phyloP scores from a whole-genome alignment of 768 basidiomycete genomes.

The Pleurotus citrinopileatus region DNA sequence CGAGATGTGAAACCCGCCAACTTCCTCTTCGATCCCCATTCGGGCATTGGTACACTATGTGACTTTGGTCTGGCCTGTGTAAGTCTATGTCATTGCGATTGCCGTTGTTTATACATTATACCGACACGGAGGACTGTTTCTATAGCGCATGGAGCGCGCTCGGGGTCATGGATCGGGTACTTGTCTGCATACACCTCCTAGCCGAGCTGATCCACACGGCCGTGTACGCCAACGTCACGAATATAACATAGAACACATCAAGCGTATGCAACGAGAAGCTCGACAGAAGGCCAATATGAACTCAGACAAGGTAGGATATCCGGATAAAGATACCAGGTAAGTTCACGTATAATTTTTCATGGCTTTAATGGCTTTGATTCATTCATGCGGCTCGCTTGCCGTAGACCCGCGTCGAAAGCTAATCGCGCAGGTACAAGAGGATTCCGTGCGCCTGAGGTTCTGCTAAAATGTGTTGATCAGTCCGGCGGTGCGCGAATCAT shows the following conservation, averaged over 20 bases:
- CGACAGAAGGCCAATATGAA: conserved; percentile 48
- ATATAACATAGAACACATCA: conserved; percentile 47
- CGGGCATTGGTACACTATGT: conserved; percentile 81
- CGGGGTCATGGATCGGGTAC: conserved; percentile 40
- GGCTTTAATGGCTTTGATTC: not conserved
- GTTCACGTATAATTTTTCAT: conserved; percentile 5
- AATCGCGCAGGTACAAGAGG: conserved; percentile 97
- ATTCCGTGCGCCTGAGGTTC: conserved; percentile 94
- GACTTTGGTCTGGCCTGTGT: conserved; percentile 97
- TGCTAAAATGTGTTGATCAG: conserved; percentile 93
- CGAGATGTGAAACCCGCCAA: conserved; percentile 98
- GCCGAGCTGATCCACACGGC: conserved; percentile 68
- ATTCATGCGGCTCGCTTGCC: conserved; percentile 1
- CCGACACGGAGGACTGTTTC: not conserved
- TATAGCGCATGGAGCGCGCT: conserved; percentile 53
- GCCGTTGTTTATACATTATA: not conserved
- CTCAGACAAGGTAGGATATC: conserved; percentile 76
- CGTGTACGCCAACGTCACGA: conserved; percentile 39
- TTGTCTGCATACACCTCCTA: conserved; percentile 79
- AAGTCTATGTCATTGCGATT: conserved; percentile 24
- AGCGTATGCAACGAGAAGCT: conserved; percentile 58
- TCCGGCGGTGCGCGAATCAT: conserved; percentile 65
- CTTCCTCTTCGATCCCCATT: conserved; percentile 87
- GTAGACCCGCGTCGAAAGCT: conserved; percentile 80
- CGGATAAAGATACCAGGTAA: conserved; percentile 71